Base-by-base conservation (phyloP, 2,329 filamentous ascomycete genomes). In the Fusarium sambucinum region DNA sequence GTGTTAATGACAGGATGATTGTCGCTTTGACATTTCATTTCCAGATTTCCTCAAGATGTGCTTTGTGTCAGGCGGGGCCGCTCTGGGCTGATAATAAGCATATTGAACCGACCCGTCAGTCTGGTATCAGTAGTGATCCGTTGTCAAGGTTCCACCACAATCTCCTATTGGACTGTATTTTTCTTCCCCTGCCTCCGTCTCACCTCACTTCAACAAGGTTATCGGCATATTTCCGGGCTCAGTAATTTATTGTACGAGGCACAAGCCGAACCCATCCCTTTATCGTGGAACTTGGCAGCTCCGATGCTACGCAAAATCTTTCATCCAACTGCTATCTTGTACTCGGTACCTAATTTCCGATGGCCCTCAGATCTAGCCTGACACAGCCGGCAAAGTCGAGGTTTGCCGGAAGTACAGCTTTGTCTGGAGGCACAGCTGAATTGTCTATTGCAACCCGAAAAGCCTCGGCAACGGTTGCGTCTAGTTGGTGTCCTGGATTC, bases 351-450 rank as follows among this genome's bases (percentile, higher is more conserved):
- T 65, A 60, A 56, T 55, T 53, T 45, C 64, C 44, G 33, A 69
- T 68, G 59, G 69, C 55, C 35, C 59, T 56, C 33, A 61, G 45
- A 59, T 73, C 72, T 40, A 63, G 61, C 51, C 42, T 60, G 61
- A 58, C 59, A 67, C 63, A 74, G 21, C 42, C 62, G 44, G 61
- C 66, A 32, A 72, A 52, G 55, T 59, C 57, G 60, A 66, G 54
- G 44, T 71, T 60, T 35, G 46, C 41, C 25, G 59, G 44, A 45
- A 62, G 53, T 58, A 54, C 46, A 50, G 62, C 47, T 37, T 64
- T 53, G 35, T 47, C 40, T 27, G 29, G 52, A 61, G 68, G 63
- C 63, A 68, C 63, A 57, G 70, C 68, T 65, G 69, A 63, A 19
- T 59, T 50, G 38, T 63, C 59, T 23, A 38, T 27, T 46, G 73